These are phyloP conservation scores for Penicillium italicum DNA, from an alignment of 2,329 filamentous ascomycete genomes.

Conservation along the genomic window DNA sequence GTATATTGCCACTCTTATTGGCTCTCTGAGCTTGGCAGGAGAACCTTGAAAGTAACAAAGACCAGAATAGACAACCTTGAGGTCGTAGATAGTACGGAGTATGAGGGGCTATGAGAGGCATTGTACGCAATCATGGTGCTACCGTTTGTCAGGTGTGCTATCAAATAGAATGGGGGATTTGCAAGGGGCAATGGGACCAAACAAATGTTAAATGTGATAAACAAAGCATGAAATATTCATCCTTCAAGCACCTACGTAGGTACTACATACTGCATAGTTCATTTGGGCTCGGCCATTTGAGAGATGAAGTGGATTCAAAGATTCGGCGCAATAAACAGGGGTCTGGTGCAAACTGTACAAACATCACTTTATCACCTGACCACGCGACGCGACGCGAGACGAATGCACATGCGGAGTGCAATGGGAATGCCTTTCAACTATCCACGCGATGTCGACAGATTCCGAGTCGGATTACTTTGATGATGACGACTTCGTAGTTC, in stretches of 20 bases:
- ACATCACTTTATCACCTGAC: constrained; percentile 13
- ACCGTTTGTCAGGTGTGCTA: background rate
- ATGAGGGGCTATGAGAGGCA: too few species aligned
- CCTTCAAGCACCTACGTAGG: background rate
- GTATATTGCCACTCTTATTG: background rate
- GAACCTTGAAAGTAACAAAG: background rate
- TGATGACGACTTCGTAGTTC: constrained; percentile 31
- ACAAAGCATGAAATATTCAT: background rate
- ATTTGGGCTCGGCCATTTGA: background rate
- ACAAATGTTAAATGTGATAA: background rate
- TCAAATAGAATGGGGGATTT: background rate
- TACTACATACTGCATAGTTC: background rate
- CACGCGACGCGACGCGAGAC: constrained; percentile 9
- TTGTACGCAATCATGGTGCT: background rate
- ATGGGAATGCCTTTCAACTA: background rate
- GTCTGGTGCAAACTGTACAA: constrained; percentile 8
- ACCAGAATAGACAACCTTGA: background rate
- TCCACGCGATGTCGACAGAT: constrained; percentile 29
- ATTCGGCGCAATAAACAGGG: background rate
- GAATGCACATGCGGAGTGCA: background rate
- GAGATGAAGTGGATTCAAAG: background rate
- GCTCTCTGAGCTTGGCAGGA: background rate
- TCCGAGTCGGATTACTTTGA: constrained; percentile 32
- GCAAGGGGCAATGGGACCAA: background rate
- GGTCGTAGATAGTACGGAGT: background rate